Base-by-base conservation (phyloP, 2,329 filamentous ascomycete genomes). In the Pyrenophora graminea region DNA sequence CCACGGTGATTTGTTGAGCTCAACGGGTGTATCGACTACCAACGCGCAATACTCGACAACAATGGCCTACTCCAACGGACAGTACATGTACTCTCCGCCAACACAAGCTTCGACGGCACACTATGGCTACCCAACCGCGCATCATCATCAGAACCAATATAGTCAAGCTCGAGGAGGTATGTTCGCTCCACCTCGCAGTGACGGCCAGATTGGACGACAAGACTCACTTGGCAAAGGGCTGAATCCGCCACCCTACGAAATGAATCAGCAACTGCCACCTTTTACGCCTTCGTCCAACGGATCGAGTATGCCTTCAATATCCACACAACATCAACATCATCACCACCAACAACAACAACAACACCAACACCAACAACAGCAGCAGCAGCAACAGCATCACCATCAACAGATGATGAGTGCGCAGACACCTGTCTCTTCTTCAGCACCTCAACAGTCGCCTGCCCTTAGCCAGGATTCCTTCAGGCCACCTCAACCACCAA, bases 161-260 rank as follows among this genome's bases (percentile, higher is more conserved):
- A 57, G 62, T 32, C 56, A 62, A 62, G 48, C 63, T 51, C 63
- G 64, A 53, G 62, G 67, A 60, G 79, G 78, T 62, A 73, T 81
- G 56, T 89, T 85, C 73, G 82, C 82, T 45, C 80, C 83, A 25
- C 58, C 56, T 47, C 39, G 76, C 83, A 66, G 78, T 74, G 55
- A 82, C 79, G 58, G 74, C 80, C 58, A 75, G 57, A 79, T 83
- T 60, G 79, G 77, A 60, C 75, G 74, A 53, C 77, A 81, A 36
- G 80, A 81, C 60, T 85, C 85, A 43, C 86, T 88, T 8, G 79
- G 77, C 40, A 85, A 90, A 67, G 80, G 80, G 41, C 77, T 92
- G 47, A 82, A 88, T 53, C 79, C 83, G 47, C 84, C 87, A 53
- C 81, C 86, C 6, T 90, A 87, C 73, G 86, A 89, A 57, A 78